A percentile compares a stretch with the other conserved stretches of the same genome.
phyloP scores from a whole-genome alignment of 2,329 filamentous ascomycete species.

The Trichothecium roseum region DNA sequence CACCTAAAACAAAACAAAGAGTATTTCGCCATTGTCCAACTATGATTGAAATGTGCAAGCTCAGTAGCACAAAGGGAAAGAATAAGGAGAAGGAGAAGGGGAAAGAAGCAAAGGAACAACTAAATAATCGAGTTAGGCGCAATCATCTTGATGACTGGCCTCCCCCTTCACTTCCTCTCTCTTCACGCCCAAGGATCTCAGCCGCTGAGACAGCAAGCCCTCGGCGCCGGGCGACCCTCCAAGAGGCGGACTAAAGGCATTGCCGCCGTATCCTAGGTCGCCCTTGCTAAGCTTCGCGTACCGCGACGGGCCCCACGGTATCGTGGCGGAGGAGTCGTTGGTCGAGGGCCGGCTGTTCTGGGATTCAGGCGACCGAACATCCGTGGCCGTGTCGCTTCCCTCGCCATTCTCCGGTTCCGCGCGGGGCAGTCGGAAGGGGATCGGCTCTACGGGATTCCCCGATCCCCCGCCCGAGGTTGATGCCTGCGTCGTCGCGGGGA shows the following conservation, averaged over 20 bases:
- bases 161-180: constrained; percentile 1
- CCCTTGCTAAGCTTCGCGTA: constrained; percentile 63
- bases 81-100: too few relatives aligned
- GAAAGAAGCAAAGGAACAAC: too few relatives aligned
- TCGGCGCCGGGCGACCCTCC: constrained; percentile 39
- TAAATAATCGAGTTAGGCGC: too few relatives aligned
- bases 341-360: constrained; percentile 16
- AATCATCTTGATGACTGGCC: background rate
- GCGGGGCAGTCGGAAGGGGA: constrained; percentile 25
- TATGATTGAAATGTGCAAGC: too few relatives aligned
- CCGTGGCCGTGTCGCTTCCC: too few relatives aligned
- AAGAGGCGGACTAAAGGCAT: constrained; percentile 29
- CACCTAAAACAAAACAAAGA: too few relatives aligned
- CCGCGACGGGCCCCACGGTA: constrained; percentile 16
- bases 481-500: too few relatives aligned
- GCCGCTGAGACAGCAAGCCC: constrained; percentile 58
- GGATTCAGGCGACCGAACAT: background rate
- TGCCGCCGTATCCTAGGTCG: constrained; percentile 52
- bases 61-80: too few relatives aligned
- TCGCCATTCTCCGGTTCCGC: constrained; percentile 10
- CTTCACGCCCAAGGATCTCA: constrained; percentile 51
- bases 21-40: too few relatives aligned
- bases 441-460: constrained; percentile 15
- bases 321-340: constrained; percentile 13
- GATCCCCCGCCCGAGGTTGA: too few relatives aligned